Conservation (phyloP, 2,329 filamentous ascomycete genomes). For the Neonectria punicea region DNA sequence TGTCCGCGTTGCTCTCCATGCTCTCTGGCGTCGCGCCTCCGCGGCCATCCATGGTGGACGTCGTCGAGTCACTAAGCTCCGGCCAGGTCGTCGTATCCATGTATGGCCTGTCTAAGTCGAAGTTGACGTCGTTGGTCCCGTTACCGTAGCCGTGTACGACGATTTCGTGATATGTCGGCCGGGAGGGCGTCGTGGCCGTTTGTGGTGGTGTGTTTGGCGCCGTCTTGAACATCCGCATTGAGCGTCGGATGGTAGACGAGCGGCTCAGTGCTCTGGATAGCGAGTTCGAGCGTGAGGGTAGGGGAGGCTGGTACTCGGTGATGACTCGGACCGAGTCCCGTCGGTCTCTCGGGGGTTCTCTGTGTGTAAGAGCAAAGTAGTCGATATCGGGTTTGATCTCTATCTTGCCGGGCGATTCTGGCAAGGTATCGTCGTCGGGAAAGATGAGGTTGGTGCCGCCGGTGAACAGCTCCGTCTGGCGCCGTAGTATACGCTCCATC, state of each 20-base stretch:
- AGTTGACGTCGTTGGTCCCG: constrained; percentile 55
- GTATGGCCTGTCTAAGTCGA: constrained; percentile 29
- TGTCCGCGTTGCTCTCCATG: constrained; percentile 44
- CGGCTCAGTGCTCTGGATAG: constrained; percentile 45
- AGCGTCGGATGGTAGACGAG: constrained; percentile 49
- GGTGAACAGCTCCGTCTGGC: constrained; percentile 43
- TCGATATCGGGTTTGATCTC: constrained; percentile 68
- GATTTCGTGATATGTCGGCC: constrained; percentile 59
- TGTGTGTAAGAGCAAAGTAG: constrained; percentile 59
- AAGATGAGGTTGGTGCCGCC: constrained; percentile 23
- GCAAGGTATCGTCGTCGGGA: constrained; percentile 16
- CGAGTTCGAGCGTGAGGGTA: constrained; percentile 44
- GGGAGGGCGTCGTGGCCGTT: constrained; percentile 24
- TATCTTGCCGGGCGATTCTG: constrained; percentile 32
- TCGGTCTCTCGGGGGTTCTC: constrained; percentile 28
- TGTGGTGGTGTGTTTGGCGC: constrained; percentile 32
- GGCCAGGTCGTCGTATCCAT: constrained; percentile 30
- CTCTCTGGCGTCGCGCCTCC: constrained; percentile 38
- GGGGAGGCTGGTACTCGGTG: constrained; percentile 32
- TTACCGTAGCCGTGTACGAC: constrained; percentile 65
- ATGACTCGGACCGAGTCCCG: constrained; percentile 18
- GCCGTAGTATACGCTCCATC: constrained; percentile 42
- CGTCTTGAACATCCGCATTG: constrained; percentile 46
- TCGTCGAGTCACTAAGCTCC: constrained; percentile 42
- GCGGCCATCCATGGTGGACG: constrained; percentile 24